Percentiles rank a stretch among this genome's conserved stretches.
phyloP scores from a whole-genome alignment of 192 early-diverging fungal species.

The Helicostylum pulchrum region DNA sequence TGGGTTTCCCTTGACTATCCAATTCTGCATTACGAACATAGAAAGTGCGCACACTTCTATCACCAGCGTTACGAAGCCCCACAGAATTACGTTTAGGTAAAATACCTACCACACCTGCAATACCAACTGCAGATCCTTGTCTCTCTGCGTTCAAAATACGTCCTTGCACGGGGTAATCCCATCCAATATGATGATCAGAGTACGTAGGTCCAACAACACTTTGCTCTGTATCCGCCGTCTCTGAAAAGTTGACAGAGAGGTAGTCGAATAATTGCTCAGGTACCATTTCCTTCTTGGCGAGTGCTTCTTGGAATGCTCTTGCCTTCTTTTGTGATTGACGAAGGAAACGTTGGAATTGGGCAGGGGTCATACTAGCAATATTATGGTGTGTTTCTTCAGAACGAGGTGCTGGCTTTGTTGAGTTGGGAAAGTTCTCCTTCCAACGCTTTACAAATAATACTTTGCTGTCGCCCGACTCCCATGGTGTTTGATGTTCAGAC shows the following conservation, averaged over 20 bases:
- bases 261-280: conserved; percentile 34
- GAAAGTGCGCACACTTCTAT: conserved; percentile 49
- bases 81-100: conserved; percentile 37
- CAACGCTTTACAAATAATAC: conserved; percentile 58
- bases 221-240: conserved; percentile 7
- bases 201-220: conserved; percentile 49
- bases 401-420: conserved; percentile 44
- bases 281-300: conserved; percentile 25
- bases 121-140: conserved; percentile 54
- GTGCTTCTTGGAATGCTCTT: conserved; percentile 25
- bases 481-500: conserved; percentile 66
- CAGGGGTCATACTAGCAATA: conserved; percentile 53
- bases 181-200: conserved; percentile 30
- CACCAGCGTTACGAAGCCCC: conserved; percentile 9
- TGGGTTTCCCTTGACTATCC: conserved; percentile 47
- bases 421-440: conserved; percentile 73
- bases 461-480: conserved; percentile 57
- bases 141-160: conserved; percentile 53
- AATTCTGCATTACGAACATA: conserved; percentile 60
- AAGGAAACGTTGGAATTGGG: conserved; percentile 61
- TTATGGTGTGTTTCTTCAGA: conserved; percentile 42
- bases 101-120: conserved; percentile 60
- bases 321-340: conserved; percentile 48
- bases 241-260: conserved; percentile 24
- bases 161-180: conserved; percentile 50